These are phyloP conservation scores for Candida sojae DNA, from an alignment of 1,139 yeast genomes.

Conservation along the genomic window DNA sequence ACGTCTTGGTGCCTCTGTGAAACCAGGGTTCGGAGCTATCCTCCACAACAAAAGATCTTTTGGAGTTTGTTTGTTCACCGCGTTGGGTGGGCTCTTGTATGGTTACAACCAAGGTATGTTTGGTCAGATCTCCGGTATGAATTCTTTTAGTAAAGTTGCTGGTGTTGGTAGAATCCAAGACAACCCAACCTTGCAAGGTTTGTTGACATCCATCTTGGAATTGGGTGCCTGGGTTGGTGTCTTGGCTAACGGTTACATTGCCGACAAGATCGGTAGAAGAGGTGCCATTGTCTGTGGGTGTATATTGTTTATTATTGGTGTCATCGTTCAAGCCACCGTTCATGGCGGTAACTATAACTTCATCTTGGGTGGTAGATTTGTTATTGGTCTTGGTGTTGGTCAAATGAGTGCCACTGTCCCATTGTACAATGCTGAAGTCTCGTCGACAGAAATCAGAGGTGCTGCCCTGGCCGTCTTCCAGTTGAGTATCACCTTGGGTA, in stretches of 20 bases:
- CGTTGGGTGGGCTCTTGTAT: constrained; percentile 38
- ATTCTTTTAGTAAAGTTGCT: constrained; percentile 18
- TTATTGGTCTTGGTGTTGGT: constrained; percentile 26
- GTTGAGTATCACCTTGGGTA: constrained; percentile 65
- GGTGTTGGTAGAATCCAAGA: constrained; percentile 19
- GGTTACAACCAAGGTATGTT: constrained; percentile 81
- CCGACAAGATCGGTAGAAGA: constrained; percentile 34
- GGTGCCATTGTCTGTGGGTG: constrained; percentile 29
- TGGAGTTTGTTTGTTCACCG: constrained; percentile 19
- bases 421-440: constrained; percentile 21
- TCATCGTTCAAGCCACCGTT: constrained; percentile 31
- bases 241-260: constrained; percentile 21
- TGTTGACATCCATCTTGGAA: constrained; percentile 24
- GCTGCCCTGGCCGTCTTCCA: constrained; percentile 65
- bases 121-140: constrained; percentile 62
- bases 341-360: constrained; percentile 15
- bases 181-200: constrained; percentile 23
- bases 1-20: constrained; percentile 10
- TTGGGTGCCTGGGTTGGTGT: constrained; percentile 26
- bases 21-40: constrained; percentile 11
- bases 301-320: constrained; percentile 30
- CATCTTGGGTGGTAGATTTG: constrained; percentile 27
- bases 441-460: constrained; percentile 62
- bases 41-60: constrained; percentile 12
- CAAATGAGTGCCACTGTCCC: constrained; percentile 24